These are phyloP conservation scores for Phlebiopsis flavidoalba DNA, from an alignment of 768 basidiomycete species.

Conservation along the genomic window DNA sequence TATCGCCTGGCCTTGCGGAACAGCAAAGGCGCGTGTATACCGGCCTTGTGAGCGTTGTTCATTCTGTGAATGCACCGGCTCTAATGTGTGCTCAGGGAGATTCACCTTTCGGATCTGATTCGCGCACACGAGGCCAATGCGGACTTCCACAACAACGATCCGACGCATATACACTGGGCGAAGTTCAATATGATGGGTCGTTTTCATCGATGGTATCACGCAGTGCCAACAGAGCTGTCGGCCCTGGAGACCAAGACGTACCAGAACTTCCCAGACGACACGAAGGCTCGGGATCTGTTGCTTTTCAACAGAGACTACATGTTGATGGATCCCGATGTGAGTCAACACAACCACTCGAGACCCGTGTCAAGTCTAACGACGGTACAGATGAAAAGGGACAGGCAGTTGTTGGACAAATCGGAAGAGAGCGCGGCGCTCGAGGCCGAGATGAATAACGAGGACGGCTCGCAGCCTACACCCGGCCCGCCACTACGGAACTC, in stretches of 20 bases:
- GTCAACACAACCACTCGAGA: conserved; percentile 10
- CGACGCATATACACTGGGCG: conserved; percentile 85
- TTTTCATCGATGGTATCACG: conserved; percentile 68
- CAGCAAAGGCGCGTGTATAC: conserved; percentile 83
- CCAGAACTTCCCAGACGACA: conserved; percentile 45
- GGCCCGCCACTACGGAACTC: conserved; percentile 2
- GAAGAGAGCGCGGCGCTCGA: conserved; percentile 2
- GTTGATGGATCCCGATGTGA: conserved; percentile 69
- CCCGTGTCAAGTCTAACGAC: not conserved
- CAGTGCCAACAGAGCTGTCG: conserved; percentile 77
- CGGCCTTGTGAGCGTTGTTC: conserved; percentile 53
- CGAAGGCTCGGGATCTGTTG: conserved; percentile 50
- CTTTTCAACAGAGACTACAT: conserved; percentile 34
- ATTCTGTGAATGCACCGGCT: conserved; percentile 8
- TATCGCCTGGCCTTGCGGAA: conserved; percentile 87
- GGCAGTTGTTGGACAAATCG: conserved; percentile 5
- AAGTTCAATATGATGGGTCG: conserved; percentile 92
- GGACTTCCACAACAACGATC: conserved; percentile 62
- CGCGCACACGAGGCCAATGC: conserved; percentile 82
- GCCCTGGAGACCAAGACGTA: conserved; percentile 47
- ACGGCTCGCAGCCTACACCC: not conserved
- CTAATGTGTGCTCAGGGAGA: conserved; percentile 53
- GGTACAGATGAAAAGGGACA: conserved; percentile 2
- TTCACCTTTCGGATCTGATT: conserved; percentile 86
- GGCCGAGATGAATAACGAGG: not conserved